phyloP scores from a whole-genome alignment of 2,329 filamentous ascomycete species.

The Aspergillus aculeatinus region DNA sequence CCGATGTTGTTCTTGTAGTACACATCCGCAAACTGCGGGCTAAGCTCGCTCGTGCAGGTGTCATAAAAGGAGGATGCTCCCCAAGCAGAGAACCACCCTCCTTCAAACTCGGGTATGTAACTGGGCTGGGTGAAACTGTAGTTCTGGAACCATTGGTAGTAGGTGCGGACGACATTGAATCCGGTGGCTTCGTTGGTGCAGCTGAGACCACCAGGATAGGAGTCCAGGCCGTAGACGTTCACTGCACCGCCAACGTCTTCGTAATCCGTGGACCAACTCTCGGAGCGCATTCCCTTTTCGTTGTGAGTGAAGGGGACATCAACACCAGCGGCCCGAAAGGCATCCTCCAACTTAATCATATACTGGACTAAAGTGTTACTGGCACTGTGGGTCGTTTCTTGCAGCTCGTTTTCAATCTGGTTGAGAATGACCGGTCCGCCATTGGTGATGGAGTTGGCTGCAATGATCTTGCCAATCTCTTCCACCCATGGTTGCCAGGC shows the following conservation, averaged over 20 bases:
- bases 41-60: constrained; percentile 48
- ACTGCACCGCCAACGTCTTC: constrained; percentile 56
- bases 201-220: constrained; percentile 43
- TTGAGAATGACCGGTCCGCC: constrained; percentile 53
- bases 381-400: constrained; percentile 45
- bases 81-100: constrained; percentile 56
- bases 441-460: constrained; percentile 51
- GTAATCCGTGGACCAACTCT: constrained; percentile 57
- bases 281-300: constrained; percentile 51
- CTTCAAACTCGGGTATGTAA: constrained; percentile 56
- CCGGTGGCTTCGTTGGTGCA: constrained; percentile 52
- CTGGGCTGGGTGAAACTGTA: constrained; percentile 56
- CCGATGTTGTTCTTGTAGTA: constrained; percentile 59
- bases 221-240: constrained; percentile 40
- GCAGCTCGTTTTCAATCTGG: constrained; percentile 56
- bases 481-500: constrained; percentile 51
- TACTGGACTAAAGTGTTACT: constrained; percentile 51
- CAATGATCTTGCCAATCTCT: constrained; percentile 50
- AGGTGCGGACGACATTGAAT: constrained; percentile 53
- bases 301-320: constrained; percentile 53
- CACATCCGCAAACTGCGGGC: constrained; percentile 52
- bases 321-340: constrained; percentile 49
- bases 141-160: constrained; percentile 59
- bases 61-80: constrained; percentile 52
- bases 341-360: constrained; percentile 53